These are phyloP conservation scores for Zanthoxylum bungeanum DNA, from an alignment of 345 rosid genomes.

Conservation along the genomic window DNA sequence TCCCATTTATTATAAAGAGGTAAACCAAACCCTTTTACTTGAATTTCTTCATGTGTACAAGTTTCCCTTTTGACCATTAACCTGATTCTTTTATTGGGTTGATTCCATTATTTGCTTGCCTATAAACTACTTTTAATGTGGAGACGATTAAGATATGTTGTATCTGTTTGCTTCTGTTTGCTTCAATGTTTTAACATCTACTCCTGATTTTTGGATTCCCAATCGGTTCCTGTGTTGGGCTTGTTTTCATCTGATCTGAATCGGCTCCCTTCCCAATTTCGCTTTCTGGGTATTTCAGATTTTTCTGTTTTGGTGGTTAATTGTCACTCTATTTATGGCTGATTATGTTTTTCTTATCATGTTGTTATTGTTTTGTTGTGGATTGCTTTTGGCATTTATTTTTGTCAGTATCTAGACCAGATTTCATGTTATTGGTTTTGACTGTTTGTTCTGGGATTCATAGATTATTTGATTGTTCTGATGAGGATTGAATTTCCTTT, in stretches of 20 bases:
- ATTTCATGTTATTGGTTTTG: constrained; percentile 1
- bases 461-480: constrained; percentile 4
- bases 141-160: constrained; percentile 11
- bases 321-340: not conserved
- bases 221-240: constrained; percentile 17
- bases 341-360: constrained; percentile 3
- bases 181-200: constrained; percentile 14
- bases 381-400: too few relatives aligned
- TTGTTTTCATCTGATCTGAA: constrained; percentile 28
- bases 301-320: constrained; percentile 7
- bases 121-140: not conserved
- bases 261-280: constrained; percentile 13
- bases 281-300: constrained; percentile 31
- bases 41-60: too few relatives aligned
- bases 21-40: too few relatives aligned
- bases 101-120: constrained; percentile 14
- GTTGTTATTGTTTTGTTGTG: too few relatives aligned
- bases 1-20: too few relatives aligned
- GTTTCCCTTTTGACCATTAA: too few relatives aligned
- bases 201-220: constrained; percentile 2
- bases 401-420: not conserved
- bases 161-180: constrained; percentile 17
- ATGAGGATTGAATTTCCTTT: not conserved
- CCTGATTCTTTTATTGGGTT: too few relatives aligned
- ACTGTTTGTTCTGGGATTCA: constrained; percentile 7